phyloP scores from a whole-genome alignment of 2,329 filamentous ascomycete species.

The Fusarium goolgardi region DNA sequence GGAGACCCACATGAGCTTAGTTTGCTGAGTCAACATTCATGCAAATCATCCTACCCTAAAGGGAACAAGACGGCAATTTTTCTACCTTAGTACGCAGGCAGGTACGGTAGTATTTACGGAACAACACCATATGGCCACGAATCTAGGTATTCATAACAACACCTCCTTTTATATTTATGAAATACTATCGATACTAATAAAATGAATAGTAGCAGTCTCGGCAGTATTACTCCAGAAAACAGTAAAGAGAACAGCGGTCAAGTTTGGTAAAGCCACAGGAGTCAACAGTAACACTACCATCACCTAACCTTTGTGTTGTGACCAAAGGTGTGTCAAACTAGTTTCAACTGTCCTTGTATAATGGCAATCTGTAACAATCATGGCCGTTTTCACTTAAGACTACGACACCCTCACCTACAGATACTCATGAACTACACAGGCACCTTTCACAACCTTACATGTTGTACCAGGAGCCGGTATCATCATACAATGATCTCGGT shows the following conservation, averaged over 20 bases:
- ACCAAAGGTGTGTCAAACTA: background rate
- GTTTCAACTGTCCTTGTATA: background rate
- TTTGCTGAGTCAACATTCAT: slow-evolving; percentile 14
- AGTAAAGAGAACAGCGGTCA: background rate
- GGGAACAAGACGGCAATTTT: background rate
- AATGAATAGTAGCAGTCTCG: too few relatives aligned
- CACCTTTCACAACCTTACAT: background rate
- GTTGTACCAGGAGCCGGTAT: background rate
- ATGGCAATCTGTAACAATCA: background rate
- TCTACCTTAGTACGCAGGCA: too few relatives aligned
- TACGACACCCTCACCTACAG: background rate
- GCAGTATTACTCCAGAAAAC: too few relatives aligned
- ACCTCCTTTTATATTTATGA: background rate
- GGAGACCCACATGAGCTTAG: slow-evolving; percentile 24
- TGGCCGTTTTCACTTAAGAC: background rate
- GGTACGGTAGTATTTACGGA: too few relatives aligned
- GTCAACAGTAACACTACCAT: too few relatives aligned
- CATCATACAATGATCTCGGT: background rate
- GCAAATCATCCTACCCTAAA: background rate
- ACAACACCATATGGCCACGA: too few relatives aligned
- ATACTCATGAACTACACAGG: background rate
- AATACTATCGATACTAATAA: background rate
- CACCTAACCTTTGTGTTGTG: background rate
- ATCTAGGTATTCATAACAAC: too few relatives aligned
- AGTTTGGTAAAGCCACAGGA: background rate